phyloP scores from a whole-genome alignment of 495 filamentous ascomycete genomes.

The Astrothelium subdiscretum region DNA sequence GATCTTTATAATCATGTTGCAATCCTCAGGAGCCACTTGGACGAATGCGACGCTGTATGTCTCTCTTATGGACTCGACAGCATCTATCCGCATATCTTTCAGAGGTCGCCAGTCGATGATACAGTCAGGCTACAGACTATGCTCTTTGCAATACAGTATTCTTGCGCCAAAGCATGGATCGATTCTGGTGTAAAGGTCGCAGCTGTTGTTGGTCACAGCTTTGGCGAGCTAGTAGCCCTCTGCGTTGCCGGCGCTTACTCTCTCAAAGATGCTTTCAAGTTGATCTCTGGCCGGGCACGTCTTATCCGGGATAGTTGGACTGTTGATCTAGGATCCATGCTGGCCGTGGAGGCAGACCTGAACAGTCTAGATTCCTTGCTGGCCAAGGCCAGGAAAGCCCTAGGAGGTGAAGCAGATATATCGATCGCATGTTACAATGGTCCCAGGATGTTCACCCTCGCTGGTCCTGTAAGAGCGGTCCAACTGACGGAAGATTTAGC shows the following conservation, averaged over 20 bases:
- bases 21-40: background rate
- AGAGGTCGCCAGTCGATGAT: background rate
- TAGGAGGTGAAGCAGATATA: background rate
- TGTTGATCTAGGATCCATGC: slow-evolving; percentile 3
- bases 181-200: slow-evolving; percentile 3
- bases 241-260: slow-evolving; percentile 9
- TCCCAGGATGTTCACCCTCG: background rate
- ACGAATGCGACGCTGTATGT: background rate
- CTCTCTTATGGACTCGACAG: background rate
- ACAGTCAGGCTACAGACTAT: slow-evolving; percentile 1
- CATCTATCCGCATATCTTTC: slow-evolving; percentile 4
- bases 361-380: background rate
- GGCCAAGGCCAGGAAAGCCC: background rate
- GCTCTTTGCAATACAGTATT: slow-evolving; percentile 7
- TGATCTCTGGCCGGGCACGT: slow-evolving; percentile 7
- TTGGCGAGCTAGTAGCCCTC: slow-evolving; percentile 14
- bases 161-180: slow-evolving; percentile 6
- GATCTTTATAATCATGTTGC: background rate
- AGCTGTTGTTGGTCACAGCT: slow-evolving; percentile 8
- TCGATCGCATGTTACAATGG: background rate
- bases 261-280: slow-evolving; percentile 7
- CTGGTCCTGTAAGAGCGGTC: background rate
- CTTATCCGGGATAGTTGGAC: slow-evolving; percentile 11
- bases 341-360: background rate
- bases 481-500: background rate